Evolutionary conservation across 106 monocot species (phyloP), one percentile per base, ranked within the genome.

Genomic region (Dendrobium nobile): DNA sequence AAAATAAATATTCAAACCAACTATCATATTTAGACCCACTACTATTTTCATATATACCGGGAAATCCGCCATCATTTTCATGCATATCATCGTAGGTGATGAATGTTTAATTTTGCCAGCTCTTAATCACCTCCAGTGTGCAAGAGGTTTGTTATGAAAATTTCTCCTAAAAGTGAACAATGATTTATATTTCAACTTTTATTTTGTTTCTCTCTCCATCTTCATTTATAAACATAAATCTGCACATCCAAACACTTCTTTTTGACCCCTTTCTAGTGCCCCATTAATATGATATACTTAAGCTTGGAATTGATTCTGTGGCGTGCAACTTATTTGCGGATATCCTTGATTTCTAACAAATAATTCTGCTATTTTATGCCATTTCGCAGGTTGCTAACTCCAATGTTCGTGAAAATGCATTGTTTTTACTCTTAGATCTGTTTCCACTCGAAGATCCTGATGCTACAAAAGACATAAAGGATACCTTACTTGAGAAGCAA

Each of bases 381-480:
- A 43, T 47, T 48, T 76, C 42, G 31, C 82, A 99, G 99, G 99
- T 89, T 82, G 91, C 99, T 15, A 99, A 95, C 83, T 93, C 99
- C 59, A 91, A 91, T 87, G 95, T 99, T 48, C 99, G 95, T 64
- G 88, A 78, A 77, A 95, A 95, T 84, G 89, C 95, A 80, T 78
- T 93, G 31, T 87, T 87, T 86, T 84, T 99, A 68, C 83, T 99
- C 15, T 84, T 99, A 73, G 99, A 95, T 86, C 27, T 99, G 76
- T 99, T 99, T 82, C 99, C 99, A 78, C 86, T 99, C 81, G 91
- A 93, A 88, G 95, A 99, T 82, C 99, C 99, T 28, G 92, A 93
- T 82, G 85, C 80, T 37, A 91, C 91, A 65, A 93, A 92, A 51
- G 99, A 93, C 48, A 88, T 72, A 40, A 95, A 99, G 61, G 90